Base-by-base conservation (phyloP, 352 stramenopile genomes). In the Phytophthora pluvialis region DNA sequence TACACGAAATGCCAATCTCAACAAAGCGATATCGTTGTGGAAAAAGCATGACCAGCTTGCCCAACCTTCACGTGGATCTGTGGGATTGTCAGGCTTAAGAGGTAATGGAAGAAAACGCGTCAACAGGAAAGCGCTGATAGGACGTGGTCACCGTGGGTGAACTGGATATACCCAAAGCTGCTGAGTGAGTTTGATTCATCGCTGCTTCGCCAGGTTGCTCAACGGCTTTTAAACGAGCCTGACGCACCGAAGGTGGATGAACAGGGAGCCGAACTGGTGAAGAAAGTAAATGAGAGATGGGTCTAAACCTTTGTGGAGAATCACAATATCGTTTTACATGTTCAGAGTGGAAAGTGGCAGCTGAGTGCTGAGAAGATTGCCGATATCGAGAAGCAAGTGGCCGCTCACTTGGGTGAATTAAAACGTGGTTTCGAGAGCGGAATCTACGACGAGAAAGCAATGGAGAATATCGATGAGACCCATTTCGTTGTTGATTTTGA, bases 391-490 rank as follows among this genome's bases (percentile, higher is more conserved):
- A 21, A 13, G 13, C 5, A 25, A 4, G 44, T 51, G 10, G 44
- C 15, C 0, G 5, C 11, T 0, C 44, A 51, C 7, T 15, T 51
- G 10, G 28, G 44, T 26, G 13, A 51, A 4, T 21, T 38, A 5
- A 25, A 51, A 7, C 26, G 26, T 5, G 44, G 28, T 4, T 36
- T 51, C 12, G 26, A 26, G 12, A 36, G 21, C 13, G 44, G 44
- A 6, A 5, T n/a, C 2, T 62, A 38, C 4, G 48, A 75, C 35
- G 60, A 75, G 11, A 64, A 75, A 11, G 4, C 32, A 1, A 32
- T 70, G 8, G 44, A 69, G 15, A 78, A 73, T 26, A 61, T 78
- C 12, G 70, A 78, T 18, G 55, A 74, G 33, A 78, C 65, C 3
- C 65, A 72, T 45, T 70, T 78, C n/a, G 40, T 69, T 15, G 52